These are phyloP conservation scores for Isabelozyma pseudorhagii DNA, from an alignment of 805 yeast genomes.

Conservation along the genomic window DNA sequence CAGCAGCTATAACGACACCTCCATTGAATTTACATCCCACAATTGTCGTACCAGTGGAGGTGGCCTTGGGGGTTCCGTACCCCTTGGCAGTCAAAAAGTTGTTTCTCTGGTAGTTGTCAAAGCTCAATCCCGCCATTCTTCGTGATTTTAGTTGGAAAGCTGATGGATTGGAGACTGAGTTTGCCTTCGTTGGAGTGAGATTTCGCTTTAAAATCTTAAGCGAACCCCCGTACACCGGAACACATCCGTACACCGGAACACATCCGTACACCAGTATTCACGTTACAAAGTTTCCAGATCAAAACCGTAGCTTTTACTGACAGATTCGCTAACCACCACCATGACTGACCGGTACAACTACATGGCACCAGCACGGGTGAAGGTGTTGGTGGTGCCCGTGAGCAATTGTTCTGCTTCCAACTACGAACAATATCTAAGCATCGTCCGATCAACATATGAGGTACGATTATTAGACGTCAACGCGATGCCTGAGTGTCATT, in stretches of 20 bases:
- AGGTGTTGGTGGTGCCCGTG: conserved; percentile 66
- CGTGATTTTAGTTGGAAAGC: neutral
- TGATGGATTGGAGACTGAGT: neutral
- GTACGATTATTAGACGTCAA: conserved; percentile 74
- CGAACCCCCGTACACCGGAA: neutral
- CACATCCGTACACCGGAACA: neutral
- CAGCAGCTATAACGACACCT: conserved; percentile 98
- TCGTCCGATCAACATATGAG: conserved; percentile 51
- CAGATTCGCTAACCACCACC: neutral
- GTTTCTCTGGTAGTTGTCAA: conserved; percentile 93
- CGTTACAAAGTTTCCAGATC: neutral
- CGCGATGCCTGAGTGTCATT: conserved; percentile 44
- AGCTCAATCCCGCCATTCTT: conserved; percentile 83
- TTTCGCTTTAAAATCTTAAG: neutral
- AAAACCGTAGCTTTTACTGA: neutral
- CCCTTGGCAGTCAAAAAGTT: conserved; percentile 69
- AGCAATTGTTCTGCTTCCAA: conserved; percentile 43
- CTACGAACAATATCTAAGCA: conserved; percentile 41
- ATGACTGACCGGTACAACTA: conserved; percentile 40
- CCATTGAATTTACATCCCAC: conserved; percentile 92
- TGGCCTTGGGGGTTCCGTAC: conserved; percentile 76
- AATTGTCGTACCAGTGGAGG: conserved; percentile 99
- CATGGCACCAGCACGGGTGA: conserved; percentile 64
- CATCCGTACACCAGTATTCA: neutral
- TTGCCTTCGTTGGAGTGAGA: neutral